phyloP scores from a whole-genome alignment of 306 rosid genomes.

The Rosa multiflora region DNA sequence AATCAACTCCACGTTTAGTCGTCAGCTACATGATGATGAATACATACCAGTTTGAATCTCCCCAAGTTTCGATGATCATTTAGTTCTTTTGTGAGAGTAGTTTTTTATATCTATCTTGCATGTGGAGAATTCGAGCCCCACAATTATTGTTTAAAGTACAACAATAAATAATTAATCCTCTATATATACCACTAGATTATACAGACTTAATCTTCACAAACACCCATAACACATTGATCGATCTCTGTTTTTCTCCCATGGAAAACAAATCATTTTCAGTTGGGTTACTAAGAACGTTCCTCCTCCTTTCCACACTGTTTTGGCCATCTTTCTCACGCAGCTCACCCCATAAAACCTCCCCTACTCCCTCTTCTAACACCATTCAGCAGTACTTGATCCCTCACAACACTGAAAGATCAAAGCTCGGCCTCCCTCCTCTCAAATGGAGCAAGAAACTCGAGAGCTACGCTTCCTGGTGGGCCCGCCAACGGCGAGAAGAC shows the following conservation, averaged over 20 bases:
- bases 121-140: not conserved
- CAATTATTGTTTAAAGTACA: not conserved
- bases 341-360: not conserved
- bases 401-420: conserved; percentile 30
- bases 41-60: not conserved
- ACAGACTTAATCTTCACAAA: not conserved
- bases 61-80: not conserved
- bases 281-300: not conserved
- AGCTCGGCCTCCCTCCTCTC: conserved; percentile 36
- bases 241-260: conserved; percentile 12
- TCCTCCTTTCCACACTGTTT: conserved; percentile 12
- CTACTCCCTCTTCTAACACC: not conserved
- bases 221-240: conserved; percentile 2
- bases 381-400: conserved; percentile 24
- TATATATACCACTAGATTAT: conserved; percentile 4
- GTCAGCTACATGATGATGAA: not conserved
- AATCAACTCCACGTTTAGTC: not conserved
- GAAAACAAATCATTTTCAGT: conserved; percentile 17
- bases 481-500: conserved; percentile 22
- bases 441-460: conserved; percentile 30
- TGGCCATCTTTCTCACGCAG: conserved; percentile 13
- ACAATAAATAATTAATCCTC: not conserved
- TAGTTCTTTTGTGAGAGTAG: not conserved
- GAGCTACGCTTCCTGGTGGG: conserved; percentile 25
- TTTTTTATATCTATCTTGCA: not conserved